phyloP scores from a whole-genome alignment of 2,329 filamentous ascomycete species.

The Clarireedia homoeocarpa region DNA sequence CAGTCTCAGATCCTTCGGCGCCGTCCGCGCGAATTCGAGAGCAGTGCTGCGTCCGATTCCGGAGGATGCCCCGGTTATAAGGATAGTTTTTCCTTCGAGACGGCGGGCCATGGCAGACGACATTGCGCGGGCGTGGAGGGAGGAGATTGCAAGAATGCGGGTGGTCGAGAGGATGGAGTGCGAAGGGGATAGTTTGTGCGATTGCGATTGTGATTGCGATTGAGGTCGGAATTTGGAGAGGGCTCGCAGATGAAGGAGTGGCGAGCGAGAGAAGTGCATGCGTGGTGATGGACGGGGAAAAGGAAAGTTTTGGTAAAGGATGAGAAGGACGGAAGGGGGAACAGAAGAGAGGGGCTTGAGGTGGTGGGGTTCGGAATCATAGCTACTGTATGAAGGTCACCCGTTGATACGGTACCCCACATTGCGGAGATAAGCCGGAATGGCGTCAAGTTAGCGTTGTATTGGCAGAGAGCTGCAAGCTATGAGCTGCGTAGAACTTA shows the following conservation, averaged over 20 bases:
- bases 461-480: too few species aligned
- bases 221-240: neutral
- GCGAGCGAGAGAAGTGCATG: neutral
- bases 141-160: neutral
- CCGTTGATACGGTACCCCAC: neutral
- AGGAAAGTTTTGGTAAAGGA: neutral
- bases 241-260: neutral
- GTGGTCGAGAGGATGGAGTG: neutral
- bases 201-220: neutral
- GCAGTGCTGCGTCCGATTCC: slow-evolving; percentile 81
- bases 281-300: neutral
- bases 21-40: slow-evolving; percentile 86
- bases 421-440: slow-evolving; percentile 5
- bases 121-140: slow-evolving; percentile 39
- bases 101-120: slow-evolving; percentile 66
- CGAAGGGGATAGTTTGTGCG: neutral
- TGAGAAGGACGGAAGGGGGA: neutral
- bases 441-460: neutral
- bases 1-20: slow-evolving; percentile 70
- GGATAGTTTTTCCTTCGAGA: slow-evolving; percentile 84
- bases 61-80: slow-evolving; percentile 87
- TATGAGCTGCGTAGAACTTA: neutral
- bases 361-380: slow-evolving; percentile 1
- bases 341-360: neutral
- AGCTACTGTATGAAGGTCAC: neutral